A percentile compares a stretch with the other conserved stretches of the same genome.
phyloP scores from a whole-genome alignment of 2,329 filamentous ascomycete species.

The Aspergillus sp. region DNA sequence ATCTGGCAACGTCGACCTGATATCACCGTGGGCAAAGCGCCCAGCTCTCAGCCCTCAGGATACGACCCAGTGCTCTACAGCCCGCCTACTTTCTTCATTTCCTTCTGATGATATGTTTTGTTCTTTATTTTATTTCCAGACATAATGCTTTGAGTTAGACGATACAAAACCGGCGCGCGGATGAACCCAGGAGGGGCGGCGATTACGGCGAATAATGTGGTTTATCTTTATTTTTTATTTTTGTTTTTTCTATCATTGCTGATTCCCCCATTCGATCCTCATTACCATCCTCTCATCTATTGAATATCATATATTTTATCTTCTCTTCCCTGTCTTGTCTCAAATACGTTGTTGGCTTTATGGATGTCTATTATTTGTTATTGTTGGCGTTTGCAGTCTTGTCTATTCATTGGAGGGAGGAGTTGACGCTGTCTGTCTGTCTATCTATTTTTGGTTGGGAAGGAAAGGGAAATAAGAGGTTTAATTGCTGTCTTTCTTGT shows the following conservation, averaged over 20 bases:
- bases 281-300: constrained; percentile 7
- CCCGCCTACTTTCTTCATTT: constrained; percentile 1
- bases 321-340: not conserved
- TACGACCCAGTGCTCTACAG: not conserved
- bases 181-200: constrained; percentile 15
- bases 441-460: constrained; percentile 5
- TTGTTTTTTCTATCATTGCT: constrained; percentile 4
- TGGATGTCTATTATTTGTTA: not conserved
- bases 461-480: too few species aligned
- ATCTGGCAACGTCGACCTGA: too few species aligned
- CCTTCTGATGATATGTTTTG: constrained; percentile 5
- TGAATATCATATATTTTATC: constrained; percentile 4
- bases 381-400: not conserved
- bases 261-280: not conserved
- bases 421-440: constrained; percentile 6
- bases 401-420: not conserved
- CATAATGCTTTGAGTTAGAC: constrained; percentile 23
- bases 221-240: constrained; percentile 6
- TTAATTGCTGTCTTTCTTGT: too few species aligned
- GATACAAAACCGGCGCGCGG: constrained; percentile 23
- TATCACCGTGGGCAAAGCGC: too few species aligned
- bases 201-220: constrained; percentile 20
- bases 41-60: too few species aligned
- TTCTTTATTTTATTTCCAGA: constrained; percentile 1
- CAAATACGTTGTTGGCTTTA: not conserved